These are phyloP conservation scores for Cryptosporidium viatorum DNA, from an alignment of 169 alveolate genomes.

Conservation along the genomic window DNA sequence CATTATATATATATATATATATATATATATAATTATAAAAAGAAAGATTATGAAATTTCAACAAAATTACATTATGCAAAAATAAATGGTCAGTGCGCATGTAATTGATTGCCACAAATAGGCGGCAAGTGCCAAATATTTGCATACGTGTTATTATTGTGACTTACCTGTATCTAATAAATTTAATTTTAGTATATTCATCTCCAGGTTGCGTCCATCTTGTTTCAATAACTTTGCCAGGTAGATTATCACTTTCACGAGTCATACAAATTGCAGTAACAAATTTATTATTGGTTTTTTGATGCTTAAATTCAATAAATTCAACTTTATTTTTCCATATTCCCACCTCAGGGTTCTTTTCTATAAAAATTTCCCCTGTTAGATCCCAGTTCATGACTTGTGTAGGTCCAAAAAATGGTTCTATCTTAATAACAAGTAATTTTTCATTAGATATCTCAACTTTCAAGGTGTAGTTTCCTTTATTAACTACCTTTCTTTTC, in stretches of 20 bases:
- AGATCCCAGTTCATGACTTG: conserved; percentile 66
- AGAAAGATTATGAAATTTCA: background rate
- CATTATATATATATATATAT: background rate
- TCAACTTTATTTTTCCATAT: conserved; percentile 52
- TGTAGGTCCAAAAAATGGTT: conserved; percentile 68
- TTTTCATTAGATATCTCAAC: conserved; percentile 4
- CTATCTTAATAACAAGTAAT: conserved; percentile 4
- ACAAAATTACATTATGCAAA: too few species aligned
- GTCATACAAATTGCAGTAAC: conserved; percentile 33
- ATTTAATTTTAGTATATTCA: conserved; percentile 14
- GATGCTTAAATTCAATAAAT: conserved; percentile 39
- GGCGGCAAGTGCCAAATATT: background rate
- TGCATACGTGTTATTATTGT: background rate
- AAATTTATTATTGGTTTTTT: conserved; percentile 16
- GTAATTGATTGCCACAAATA: background rate
- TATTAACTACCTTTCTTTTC: conserved; percentile 61
- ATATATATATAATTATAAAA: background rate
- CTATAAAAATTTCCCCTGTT: conserved; percentile 21
- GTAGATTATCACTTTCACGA: conserved; percentile 34
- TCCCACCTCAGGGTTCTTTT: conserved; percentile 56
- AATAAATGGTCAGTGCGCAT: background rate
- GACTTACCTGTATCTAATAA: conserved; percentile 71
- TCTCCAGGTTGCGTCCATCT: conserved; percentile 59
- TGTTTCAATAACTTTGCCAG: conserved; percentile 32
- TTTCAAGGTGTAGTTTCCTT: conserved; percentile 45